Evolutionary conservation across 129 eudicot species (phyloP).

Genomic region (Pseudognaphalium luteoalbum): DNA sequence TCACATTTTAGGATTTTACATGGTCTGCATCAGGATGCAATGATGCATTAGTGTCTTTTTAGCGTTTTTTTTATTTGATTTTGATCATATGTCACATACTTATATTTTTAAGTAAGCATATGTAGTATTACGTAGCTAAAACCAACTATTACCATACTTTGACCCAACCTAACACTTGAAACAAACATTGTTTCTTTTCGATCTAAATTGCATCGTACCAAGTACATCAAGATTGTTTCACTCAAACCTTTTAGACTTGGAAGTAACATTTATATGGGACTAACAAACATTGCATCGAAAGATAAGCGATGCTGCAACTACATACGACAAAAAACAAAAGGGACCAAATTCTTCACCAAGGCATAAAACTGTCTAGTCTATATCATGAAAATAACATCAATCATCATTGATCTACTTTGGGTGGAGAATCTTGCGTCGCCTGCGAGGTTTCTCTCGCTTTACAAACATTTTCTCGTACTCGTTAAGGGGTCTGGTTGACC

Average conservation of each 20-base stretch:
- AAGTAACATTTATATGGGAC: constrained; percentile 20
- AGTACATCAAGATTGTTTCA: constrained; percentile 12
- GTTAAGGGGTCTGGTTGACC: constrained; percentile 77
- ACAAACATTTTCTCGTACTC: constrained; percentile 87
- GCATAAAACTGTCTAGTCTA: constrained; percentile 19
- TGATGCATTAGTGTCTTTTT: too few relatives aligned
- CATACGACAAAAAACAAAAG: constrained; percentile 19
- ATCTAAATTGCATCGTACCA: constrained; percentile 16
- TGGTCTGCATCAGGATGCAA: neutral
- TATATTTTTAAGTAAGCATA: too few relatives aligned
- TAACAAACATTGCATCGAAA: constrained; percentile 21
- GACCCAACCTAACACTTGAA: constrained; percentile 3
- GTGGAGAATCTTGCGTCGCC: constrained; percentile 66
- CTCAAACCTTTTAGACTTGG: constrained; percentile 18
- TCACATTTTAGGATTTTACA: neutral
- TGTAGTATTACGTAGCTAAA: neutral
- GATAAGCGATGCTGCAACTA: constrained; percentile 16
- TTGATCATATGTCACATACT: too few relatives aligned
- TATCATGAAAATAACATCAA: neutral
- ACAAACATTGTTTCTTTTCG: constrained; percentile 8
- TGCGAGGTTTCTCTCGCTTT: constrained; percentile 86
- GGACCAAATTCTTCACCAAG: constrained; percentile 17
- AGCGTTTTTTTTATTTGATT: too few relatives aligned
- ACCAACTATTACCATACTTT: neutral
- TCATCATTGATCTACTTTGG: constrained; percentile 36